Base-by-base conservation (phyloP, 345 rosid genomes). In the Euclidium syriacum region DNA sequence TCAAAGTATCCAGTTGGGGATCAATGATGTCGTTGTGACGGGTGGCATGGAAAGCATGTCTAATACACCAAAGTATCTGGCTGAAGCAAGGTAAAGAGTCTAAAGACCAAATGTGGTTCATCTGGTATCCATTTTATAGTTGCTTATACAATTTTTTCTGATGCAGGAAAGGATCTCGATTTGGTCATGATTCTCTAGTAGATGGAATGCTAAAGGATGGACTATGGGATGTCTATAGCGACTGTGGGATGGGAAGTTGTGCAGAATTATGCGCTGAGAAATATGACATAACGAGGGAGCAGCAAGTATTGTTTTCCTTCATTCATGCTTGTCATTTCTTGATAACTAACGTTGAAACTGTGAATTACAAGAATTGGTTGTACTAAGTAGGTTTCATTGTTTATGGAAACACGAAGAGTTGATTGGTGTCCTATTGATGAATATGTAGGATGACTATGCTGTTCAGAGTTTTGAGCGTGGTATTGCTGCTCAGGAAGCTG, bases 11-110 rank as follows among this genome's bases (percentile, higher is more conserved):
- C 97, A 90, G 73, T 73, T 94, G 70, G 92, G 99, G 54, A 77
- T 94, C 74, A 90, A 90, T 71, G 96, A 94, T 20, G 79, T 87
- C 23, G 92, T 94, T 49, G 96, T 94, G 62, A 89, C 99, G 17
- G 99, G 97, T 65, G 99, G 99, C 75, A 94, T 88, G 97, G 97
- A 94, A 73, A 90, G 83, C 83, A 94, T 94, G 97, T 94, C 99
- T 6, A 94, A 83, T 69, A 86, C 64, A n/a, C 99, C 96, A 15
- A 94, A 94, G 57, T 94, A 94, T 67, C 36, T 94, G 35, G 86
- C 86, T 23, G 97, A 90, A 76, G 99, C 96, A 41, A 90, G 99
- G 99, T 87, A 72, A 26, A 38, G 32, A 53, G 39, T n/a, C n/a
- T n/a, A n/a, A n/a, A n/a, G n/a, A n/a, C n/a, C n/a, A n/a, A n/a